Evolutionary conservation across 371 early-diverging fungal genomes (phyloP), one percentile per base, ranked within the genome.

Genomic region (Antonospora locustae): DNA sequence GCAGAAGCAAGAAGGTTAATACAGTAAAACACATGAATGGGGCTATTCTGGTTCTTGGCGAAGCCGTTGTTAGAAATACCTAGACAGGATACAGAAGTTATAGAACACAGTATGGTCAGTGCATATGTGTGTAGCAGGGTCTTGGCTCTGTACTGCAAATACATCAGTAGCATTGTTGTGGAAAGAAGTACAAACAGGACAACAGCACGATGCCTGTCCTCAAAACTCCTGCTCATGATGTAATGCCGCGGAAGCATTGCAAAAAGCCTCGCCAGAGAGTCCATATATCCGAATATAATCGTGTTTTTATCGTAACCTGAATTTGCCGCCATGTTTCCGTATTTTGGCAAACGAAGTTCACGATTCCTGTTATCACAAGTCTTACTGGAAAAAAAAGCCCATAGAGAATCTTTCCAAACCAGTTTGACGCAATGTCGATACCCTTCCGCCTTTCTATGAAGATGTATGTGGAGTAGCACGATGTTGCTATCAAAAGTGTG

Each of bases 371-470:
- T 0, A 62, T 46, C 4, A 64, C 22, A 38, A 44, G 46, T 22
- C 65, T 57, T n/a, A 69, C 54, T 11, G 65, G 55, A 27, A 30
- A 36, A 16, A 52, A 38, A 3, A 64, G 29, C 6, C 25, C 14
- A 34, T 58, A 61, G 41, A 58, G 20, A 19, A 58, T 30, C 22
- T 25, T 57, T 28, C 40, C 29, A 3, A 61, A 22, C 19, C 39
- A 23, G 11, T 51, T 47, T 17, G 19, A 20, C 16, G 14, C 44
- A 11, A 32, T 38, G 7, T 43, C 45, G 7, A 36, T 50, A 7
- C 32, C 43, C 17, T 63, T 63, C 34, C 40, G 58, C 52, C 65
- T 56, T 51, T 69, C 70, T 29, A 69, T 61, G 37, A 69, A 65
- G 27, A 69, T 49, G 16, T 55, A 34, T 41, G 62, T 63, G 40